phyloP scores from a whole-genome alignment of 345 rosid species.

The Euclidium syriacum region DNA sequence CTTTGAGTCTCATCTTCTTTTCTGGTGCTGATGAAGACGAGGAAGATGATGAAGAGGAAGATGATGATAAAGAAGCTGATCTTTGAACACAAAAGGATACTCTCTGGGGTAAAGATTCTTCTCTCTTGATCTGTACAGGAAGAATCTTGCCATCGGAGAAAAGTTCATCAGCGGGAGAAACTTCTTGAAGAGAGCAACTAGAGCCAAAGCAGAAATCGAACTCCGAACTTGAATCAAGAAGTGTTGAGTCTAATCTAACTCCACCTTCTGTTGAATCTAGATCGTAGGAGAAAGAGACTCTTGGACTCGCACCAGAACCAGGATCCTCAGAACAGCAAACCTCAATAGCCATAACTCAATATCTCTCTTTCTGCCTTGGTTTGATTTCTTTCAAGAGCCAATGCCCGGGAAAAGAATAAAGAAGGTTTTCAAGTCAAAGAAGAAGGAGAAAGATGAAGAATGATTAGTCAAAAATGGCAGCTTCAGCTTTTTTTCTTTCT shows the following conservation, averaged over 20 bases:
- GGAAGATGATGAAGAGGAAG: conserved; percentile 13
- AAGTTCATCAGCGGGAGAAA: conserved; percentile 81
- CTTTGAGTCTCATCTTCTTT: conserved; percentile 73
- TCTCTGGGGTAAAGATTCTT: background rate
- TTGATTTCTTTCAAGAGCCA: background rate
- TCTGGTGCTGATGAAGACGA: conserved; percentile 25
- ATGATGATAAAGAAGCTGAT: conserved; percentile 21
- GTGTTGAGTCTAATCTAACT: conserved; percentile 43
- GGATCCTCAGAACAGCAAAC: conserved; percentile 62
- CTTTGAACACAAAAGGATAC: conserved; percentile 9
- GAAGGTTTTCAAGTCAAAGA: conserved; percentile 27
- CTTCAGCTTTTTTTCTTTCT: conserved; percentile 33
- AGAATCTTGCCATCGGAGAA: conserved; percentile 83
- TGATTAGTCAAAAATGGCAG: conserved; percentile 57
- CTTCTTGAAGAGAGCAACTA: conserved; percentile 40
- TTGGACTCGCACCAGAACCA: conserved; percentile 53
- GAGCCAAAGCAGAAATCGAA: conserved; percentile 60
- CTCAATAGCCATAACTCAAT: conserved; percentile 58
- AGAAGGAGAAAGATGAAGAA: background rate
- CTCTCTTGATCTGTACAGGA: conserved; percentile 59
- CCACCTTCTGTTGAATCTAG: conserved; percentile 37
- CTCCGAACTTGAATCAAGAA: conserved; percentile 50
- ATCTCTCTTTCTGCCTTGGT: background rate
- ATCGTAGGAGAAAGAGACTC: conserved; percentile 76
- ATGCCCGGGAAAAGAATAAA: conserved; percentile 27